These are phyloP conservation scores for Fusarium sp. DNA, from an alignment of 2,329 filamentous ascomycete species.

Conservation along the genomic window DNA sequence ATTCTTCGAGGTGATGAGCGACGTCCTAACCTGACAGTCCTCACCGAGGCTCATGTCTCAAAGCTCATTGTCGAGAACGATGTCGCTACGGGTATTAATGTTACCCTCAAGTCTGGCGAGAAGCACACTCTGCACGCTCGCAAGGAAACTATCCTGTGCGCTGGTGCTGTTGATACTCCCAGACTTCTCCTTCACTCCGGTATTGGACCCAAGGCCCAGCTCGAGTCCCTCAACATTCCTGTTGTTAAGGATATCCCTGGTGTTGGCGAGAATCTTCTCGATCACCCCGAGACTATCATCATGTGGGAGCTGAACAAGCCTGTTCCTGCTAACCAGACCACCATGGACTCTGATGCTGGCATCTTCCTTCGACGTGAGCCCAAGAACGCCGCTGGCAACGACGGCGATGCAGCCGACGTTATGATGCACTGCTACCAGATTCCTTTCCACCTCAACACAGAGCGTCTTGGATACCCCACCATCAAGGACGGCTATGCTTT, in stretches of 20 bases:
- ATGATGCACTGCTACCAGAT: conserved; percentile 99
- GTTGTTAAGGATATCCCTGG: conserved; percentile 69
- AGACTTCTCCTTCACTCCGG: conserved; percentile 71
- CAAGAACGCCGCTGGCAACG: conserved; percentile 73
- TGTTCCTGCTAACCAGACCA: conserved; percentile 81
- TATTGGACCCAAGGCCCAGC: conserved; percentile 66
- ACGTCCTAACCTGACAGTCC: conserved; percentile 83
- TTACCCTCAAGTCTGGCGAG: conserved; percentile 69
- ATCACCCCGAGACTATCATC: conserved; percentile 71
- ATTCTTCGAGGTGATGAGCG: conserved; percentile 86
- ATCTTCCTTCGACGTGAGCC: conserved; percentile 86
- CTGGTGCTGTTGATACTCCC: conserved; percentile 85
- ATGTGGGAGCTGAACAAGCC: conserved; percentile 84
- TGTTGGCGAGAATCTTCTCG: conserved; percentile 71
- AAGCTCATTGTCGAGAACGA: conserved; percentile 79
- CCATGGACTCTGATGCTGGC: conserved; percentile 90
- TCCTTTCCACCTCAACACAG: conserved; percentile 88
- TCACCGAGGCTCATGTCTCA: conserved; percentile 90
- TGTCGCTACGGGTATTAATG: conserved; percentile 77
- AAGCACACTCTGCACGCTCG: conserved; percentile 71
- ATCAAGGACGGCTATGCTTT: conserved; percentile 80
- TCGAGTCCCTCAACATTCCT: conserved; percentile 64
- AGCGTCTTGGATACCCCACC: conserved; percentile 76
- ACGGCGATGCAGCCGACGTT: conserved; percentile 83
- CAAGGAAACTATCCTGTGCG: conserved; percentile 82